Conservation (phyloP, 257 asterid species). For the Solanum sejunctum region DNA sequence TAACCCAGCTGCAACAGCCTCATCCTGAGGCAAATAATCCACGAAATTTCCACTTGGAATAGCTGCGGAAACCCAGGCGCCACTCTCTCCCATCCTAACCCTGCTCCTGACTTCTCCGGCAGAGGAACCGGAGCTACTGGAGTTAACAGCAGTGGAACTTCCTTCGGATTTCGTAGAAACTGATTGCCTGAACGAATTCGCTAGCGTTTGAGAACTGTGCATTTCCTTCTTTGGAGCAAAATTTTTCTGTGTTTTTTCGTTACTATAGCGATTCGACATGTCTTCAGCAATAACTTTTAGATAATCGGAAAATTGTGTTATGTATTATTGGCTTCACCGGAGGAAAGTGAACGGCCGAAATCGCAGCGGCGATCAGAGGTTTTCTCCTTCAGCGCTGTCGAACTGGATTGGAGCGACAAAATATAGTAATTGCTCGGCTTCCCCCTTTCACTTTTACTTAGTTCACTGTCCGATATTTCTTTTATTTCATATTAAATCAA, state of each 20-base stretch:
- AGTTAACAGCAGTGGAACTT: not conserved
- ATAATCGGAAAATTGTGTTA: not conserved
- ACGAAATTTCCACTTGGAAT: conserved; percentile 45
- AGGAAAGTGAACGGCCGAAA: not conserved
- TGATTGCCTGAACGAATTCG: conserved; percentile 4
- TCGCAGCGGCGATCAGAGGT: not conserved
- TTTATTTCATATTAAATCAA: no score
- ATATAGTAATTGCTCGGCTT: not conserved
- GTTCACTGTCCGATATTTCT: no score
- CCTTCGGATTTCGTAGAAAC: conserved; percentile 44
- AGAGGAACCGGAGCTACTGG: conserved; percentile 13
- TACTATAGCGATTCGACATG: conserved; percentile 51
- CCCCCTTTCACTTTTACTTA: no score
- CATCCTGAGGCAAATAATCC: conserved; percentile 91
- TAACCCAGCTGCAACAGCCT: conserved; percentile 87
- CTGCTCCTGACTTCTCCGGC: conserved; percentile 17
- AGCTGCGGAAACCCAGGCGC: conserved; percentile 30
- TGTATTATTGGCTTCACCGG: not conserved
- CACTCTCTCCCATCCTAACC: conserved; percentile 30
- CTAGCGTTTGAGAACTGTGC: conserved; percentile 16
- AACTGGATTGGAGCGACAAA: not conserved
- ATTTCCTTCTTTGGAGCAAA: conserved; percentile 34
- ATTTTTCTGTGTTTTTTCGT: conserved; percentile 35
- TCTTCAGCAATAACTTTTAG: not conserved
- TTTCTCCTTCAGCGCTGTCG: not conserved